phyloP scores from a whole-genome alignment of 1,284 basidiomycete genomes.

The Fomitopsis pinicola region DNA sequence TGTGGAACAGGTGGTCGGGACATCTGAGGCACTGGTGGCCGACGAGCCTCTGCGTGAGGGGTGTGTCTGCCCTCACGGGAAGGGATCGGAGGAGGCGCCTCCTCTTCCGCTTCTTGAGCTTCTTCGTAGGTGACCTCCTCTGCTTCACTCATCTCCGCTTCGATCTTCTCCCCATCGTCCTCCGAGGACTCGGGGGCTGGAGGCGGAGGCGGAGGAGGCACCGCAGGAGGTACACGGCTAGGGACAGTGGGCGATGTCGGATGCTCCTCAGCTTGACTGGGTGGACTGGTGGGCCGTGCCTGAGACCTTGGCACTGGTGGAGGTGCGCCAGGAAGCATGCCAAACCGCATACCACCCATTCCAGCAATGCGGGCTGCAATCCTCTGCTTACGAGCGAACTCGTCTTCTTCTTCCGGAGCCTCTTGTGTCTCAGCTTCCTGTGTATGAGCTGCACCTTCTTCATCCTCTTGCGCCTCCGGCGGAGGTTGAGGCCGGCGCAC shows the following conservation, averaged over 20 bases:
- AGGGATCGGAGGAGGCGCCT: conserved; percentile 39
- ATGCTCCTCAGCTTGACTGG: conserved; percentile 14
- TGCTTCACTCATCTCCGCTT: conserved; percentile 64
- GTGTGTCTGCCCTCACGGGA: conserved; percentile 30
- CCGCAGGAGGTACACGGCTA: conserved; percentile 22
- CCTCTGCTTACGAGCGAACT: conserved; percentile 60
- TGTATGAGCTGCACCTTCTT: conserved; percentile 19
- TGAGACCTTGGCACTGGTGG: conserved; percentile 22
- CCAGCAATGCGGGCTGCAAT: conserved; percentile 66
- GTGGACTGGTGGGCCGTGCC: conserved; percentile 7
- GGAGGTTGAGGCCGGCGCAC: conserved; percentile 36
- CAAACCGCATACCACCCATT: conserved; percentile 76
- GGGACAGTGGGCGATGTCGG: conserved; percentile 17
- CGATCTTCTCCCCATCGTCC: conserved; percentile 58
- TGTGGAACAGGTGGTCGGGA: conserved; percentile 9
- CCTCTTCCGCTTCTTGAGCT: conserved; percentile 38
- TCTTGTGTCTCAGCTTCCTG: conserved; percentile 26
- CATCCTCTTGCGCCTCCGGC: conserved; percentile 31
- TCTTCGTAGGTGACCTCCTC: conserved; percentile 60
- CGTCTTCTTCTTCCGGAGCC: conserved; percentile 52
- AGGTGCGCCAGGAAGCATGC: conserved; percentile 51
- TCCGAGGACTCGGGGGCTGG: conserved; percentile 31
- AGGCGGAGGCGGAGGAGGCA: conserved; percentile 20
- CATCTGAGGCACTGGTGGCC: conserved; percentile 23
- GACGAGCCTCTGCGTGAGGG: conserved; percentile 1